Percentiles rank a stretch among this genome's conserved stretches.
Conservation (phyloP, 2,329 filamentous ascomycete species). For the Calonectria ilicicola region DNA sequence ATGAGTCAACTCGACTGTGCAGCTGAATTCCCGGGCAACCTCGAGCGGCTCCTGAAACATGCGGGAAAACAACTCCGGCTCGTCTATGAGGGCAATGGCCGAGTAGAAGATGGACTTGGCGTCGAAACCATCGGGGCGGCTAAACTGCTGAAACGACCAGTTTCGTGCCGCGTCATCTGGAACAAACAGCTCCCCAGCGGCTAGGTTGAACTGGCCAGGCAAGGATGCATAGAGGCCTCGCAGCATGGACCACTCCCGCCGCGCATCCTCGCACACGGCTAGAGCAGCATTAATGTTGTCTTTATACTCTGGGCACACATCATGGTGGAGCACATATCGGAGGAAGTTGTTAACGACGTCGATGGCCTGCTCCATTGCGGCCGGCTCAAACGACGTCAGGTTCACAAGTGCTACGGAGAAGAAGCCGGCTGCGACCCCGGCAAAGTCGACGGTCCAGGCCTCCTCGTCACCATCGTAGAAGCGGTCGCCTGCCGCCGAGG, state of each 20-base stretch:
- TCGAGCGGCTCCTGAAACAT: constrained; percentile 36
- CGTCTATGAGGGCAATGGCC: constrained; percentile 55
- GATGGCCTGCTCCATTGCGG: constrained; percentile 67
- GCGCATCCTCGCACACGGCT: constrained; percentile 73
- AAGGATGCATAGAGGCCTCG: constrained; percentile 63
- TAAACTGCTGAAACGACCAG: constrained; percentile 44
- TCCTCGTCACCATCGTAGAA: constrained; percentile 66
- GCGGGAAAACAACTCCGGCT: constrained; percentile 47
- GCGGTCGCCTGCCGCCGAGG: constrained; percentile 53
- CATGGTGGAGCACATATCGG: constrained; percentile 86
- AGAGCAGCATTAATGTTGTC: constrained; percentile 76
- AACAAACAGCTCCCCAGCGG: constrained; percentile 76
- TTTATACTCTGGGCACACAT: constrained; percentile 85
- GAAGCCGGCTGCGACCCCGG: constrained; percentile 81
- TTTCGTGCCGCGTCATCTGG: constrained; percentile 41
- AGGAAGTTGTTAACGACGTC: constrained; percentile 86
- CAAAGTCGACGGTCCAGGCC: constrained; percentile 86
- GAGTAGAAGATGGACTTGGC: constrained; percentile 58
- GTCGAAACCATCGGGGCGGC: constrained; percentile 54
- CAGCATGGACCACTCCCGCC: constrained; percentile 74
- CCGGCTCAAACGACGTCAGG: constrained; percentile 66
- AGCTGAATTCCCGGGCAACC: constrained; percentile 60
- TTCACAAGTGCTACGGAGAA: constrained; percentile 72
- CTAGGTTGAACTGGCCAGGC: constrained; percentile 85
- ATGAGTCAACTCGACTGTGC: constrained; percentile 70